These are phyloP conservation scores for Allium cepa DNA, from an alignment of 106 monocot species.

Conservation along the genomic window DNA sequence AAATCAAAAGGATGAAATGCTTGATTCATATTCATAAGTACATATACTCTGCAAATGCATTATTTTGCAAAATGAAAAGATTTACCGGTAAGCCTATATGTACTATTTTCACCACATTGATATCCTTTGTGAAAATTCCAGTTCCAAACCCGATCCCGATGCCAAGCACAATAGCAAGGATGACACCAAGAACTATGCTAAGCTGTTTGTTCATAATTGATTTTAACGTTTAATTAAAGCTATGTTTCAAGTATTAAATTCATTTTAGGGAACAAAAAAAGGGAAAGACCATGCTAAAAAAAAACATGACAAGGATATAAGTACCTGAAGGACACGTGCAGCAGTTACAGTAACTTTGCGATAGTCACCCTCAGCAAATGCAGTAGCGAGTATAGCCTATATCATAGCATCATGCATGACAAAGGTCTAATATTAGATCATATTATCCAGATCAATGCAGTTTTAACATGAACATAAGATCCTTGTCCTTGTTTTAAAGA, in stretches of 20 bases:
- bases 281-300: background rate
- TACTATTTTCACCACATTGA: conserved; percentile 41
- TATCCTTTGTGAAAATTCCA: conserved; percentile 63
- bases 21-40: too few species aligned
- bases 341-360: conserved; percentile 38
- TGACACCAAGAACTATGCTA: conserved; percentile 62
- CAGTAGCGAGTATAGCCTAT: conserved; percentile 74
- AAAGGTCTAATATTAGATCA: background rate
- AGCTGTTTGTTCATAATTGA: conserved; percentile 26
- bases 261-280: background rate
- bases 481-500: background rate
- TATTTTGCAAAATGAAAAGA: background rate
- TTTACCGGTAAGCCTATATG: conserved; percentile 64
- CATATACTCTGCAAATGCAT: too few species aligned
- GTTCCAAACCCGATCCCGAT: conserved; percentile 56
- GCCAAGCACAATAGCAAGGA: conserved; percentile 53
- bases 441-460: background rate
- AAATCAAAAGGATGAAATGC: background rate
- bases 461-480: background rate
- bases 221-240: background rate
- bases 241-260: too few species aligned
- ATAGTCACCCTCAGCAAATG: conserved; percentile 69
- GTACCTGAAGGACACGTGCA: conserved; percentile 85
- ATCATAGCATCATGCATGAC: too few species aligned
- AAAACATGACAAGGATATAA: background rate